phyloP scores from a whole-genome alignment of 2,329 filamentous ascomycete genomes.

The Tolypocladium inflatum region DNA sequence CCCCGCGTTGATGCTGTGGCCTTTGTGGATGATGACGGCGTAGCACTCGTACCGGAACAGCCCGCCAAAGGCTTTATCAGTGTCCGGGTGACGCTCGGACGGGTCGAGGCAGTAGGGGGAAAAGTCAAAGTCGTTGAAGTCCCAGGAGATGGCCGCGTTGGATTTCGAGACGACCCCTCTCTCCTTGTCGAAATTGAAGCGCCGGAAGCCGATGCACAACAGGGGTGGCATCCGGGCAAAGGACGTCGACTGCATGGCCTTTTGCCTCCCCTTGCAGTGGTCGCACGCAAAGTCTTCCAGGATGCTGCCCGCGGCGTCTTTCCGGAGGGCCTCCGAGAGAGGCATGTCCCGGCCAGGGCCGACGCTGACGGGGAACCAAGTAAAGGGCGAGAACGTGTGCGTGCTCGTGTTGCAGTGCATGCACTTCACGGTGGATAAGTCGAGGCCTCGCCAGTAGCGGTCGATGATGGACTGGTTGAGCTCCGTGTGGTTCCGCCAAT shows the following conservation, averaged over 20 bases:
- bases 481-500: slow-evolving; percentile 64
- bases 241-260: slow-evolving; percentile 60
- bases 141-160: slow-evolving; percentile 64
- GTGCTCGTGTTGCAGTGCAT: slow-evolving; percentile 43
- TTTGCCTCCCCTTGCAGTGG: slow-evolving; percentile 57
- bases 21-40: slow-evolving; percentile 71
- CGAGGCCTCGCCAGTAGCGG: slow-evolving; percentile 69
- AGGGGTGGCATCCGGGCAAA: slow-evolving; percentile 73
- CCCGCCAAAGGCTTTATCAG: slow-evolving; percentile 28
- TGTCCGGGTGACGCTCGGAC: slow-evolving; percentile 17
- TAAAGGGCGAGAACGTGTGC: slow-evolving; percentile 34
- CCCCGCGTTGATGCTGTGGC: slow-evolving; percentile 56
- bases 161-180: slow-evolving; percentile 47
- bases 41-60: slow-evolving; percentile 79
- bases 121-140: slow-evolving; percentile 58
- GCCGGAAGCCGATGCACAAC: slow-evolving; percentile 69
- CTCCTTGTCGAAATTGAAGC: slow-evolving; percentile 28
- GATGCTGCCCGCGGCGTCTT: slow-evolving; percentile 58
- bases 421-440: slow-evolving; percentile 63
- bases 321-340: slow-evolving; percentile 55
- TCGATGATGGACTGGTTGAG: slow-evolving; percentile 69
- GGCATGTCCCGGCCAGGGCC: slow-evolving; percentile 19
- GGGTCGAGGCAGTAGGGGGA: slow-evolving; percentile 30
- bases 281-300: slow-evolving; percentile 66
- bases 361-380: slow-evolving; percentile 43